Evolutionary conservation across 2,329 filamentous ascomycete species (phyloP), one percentile per base, ranked within the genome.

Genomic region (Colletotrichum sp.): DNA sequence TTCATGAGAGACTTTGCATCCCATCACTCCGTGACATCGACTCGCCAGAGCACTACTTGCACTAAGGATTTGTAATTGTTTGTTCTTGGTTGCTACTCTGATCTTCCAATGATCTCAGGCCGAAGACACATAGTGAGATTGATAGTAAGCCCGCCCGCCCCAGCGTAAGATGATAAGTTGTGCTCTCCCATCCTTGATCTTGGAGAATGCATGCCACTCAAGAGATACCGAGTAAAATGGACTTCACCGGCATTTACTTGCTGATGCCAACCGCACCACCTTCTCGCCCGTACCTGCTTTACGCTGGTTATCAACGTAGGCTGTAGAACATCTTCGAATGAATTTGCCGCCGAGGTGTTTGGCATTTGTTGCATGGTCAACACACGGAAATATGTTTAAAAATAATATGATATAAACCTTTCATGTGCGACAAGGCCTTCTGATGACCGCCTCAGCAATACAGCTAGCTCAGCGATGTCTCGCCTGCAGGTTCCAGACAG

Each of bases 251-350:
- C 44, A 44, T 64, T 44, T 66, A 78, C 26, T 78, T 72, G 24
- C 10, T 57, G n/a, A 77, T 30, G 2, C 75, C 75, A 36, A 64
- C 72, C 60, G 22, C 48, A 68, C 67, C 69, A 8, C 71, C 68
- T 60, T 85, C 83, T 13, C 80, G 75, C 0, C 83, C 83, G 24
- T 82, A 83, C 0, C 83, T 78, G 72, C 59, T 81, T 82, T 22
- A 83, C 80, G 59, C 91, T 92, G 18, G 92, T 90, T 68, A 96
- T 89, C 34, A 96, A 91, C 0, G 94, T 95, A 1, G 93, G 93
- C 79, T 94, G 16, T 89, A 85, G 28, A 30, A 30, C 28, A 2
- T 30, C 28, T 3, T 30, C 2, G 8, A 30, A 30, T 92, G 95
- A 87, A 95, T 96, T 84, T 88, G 52, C 93, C 92, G 22, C 48